phyloP scores from a whole-genome alignment of 2,329 filamentous ascomycete species.

The Hirsutella minnesotensis region DNA sequence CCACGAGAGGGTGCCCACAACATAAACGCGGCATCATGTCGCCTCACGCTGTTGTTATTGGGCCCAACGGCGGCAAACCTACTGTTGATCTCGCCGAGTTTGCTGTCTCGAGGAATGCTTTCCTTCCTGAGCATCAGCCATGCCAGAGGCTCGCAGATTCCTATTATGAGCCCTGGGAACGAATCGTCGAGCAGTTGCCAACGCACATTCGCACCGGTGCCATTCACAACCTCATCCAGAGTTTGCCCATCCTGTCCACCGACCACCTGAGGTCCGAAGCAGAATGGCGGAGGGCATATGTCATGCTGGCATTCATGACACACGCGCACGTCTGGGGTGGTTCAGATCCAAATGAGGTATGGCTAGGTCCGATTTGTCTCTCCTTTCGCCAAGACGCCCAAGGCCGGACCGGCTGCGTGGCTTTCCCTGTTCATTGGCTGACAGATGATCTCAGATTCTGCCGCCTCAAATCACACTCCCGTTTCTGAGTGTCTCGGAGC shows the following conservation, averaged over 20 bases:
- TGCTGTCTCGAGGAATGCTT: slow-evolving; percentile 48
- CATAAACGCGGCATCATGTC: slow-evolving; percentile 26
- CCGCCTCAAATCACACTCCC: slow-evolving; percentile 70
- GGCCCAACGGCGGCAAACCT: slow-evolving; percentile 7
- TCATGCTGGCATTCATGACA: slow-evolving; percentile 64
- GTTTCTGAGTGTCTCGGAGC: slow-evolving; percentile 57
- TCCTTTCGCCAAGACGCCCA: too few species aligned
- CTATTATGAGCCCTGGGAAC: slow-evolving; percentile 76
- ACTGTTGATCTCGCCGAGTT: slow-evolving; percentile 21
- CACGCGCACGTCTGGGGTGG: slow-evolving; percentile 90
- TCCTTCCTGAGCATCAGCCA: slow-evolving; percentile 63
- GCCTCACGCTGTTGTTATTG: slow-evolving; percentile 24
- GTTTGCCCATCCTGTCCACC: slow-evolving; percentile 59
- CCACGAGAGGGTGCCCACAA: too few species aligned
- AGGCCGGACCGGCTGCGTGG: too few species aligned
- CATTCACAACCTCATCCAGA: slow-evolving; percentile 50
- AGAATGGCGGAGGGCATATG: slow-evolving; percentile 76
- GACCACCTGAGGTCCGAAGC: slow-evolving; percentile 47
- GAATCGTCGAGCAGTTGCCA: slow-evolving; percentile 55
- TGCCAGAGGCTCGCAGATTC: slow-evolving; percentile 50
- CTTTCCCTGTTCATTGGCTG: too few species aligned
- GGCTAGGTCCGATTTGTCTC: slow-evolving; percentile 5
- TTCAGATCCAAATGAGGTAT: slow-evolving; percentile 58
- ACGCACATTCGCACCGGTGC: slow-evolving; percentile 50
- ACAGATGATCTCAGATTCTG: slow-evolving; percentile 34